Percentiles rank a stretch among this genome's conserved stretches.
Evolutionary conservation across 495 filamentous ascomycete genomes (phyloP).

Genomic region (Oleoguttula mirabilis): DNA sequence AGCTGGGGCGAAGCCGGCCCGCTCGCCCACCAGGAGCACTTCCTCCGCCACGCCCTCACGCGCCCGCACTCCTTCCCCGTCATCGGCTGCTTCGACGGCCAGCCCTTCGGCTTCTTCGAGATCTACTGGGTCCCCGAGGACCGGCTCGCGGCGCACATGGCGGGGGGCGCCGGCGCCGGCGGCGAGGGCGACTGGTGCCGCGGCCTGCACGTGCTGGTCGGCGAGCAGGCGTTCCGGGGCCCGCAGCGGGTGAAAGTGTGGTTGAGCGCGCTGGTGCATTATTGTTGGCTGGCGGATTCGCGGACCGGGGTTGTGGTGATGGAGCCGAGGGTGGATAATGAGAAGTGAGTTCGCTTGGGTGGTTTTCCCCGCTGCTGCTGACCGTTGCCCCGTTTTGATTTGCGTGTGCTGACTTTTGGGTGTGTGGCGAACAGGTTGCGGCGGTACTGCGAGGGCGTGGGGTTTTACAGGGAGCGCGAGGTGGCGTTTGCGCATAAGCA

Average conservation of each 20-base stretch:
- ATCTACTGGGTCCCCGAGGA: slow-evolving; percentile 99
- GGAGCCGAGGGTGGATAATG: slow-evolving; percentile 87
- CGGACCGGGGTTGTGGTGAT: slow-evolving; percentile 70
- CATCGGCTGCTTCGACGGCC: slow-evolving; percentile 87
- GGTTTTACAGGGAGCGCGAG: slow-evolving; percentile 83
- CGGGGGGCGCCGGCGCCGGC: slow-evolving; percentile 34
- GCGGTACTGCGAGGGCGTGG: slow-evolving; percentile 55
- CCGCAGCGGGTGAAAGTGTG: slow-evolving; percentile 59
- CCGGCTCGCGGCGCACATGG: slow-evolving; percentile 52
- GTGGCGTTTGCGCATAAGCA: slow-evolving; percentile 89
- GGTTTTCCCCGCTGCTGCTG: no score
- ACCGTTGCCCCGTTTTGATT: no score
- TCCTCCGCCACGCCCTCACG: slow-evolving; percentile 52
- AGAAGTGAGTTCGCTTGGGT: slow-evolving; percentile 47
- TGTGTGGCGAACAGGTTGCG: slow-evolving; percentile 73
- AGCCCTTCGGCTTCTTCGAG: slow-evolving; percentile 96
- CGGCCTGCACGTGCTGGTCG: slow-evolving; percentile 77
- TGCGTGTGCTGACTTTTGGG: no score
- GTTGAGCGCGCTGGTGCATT: slow-evolving; percentile 77
- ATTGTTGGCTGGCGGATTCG: slow-evolving; percentile 65
- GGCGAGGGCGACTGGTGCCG: slow-evolving; percentile 61
- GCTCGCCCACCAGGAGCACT: slow-evolving; percentile 48
- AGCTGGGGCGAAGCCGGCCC: slow-evolving; percentile 71
- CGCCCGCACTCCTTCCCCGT: slow-evolving; percentile 72
- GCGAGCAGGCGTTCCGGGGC: slow-evolving; percentile 86